Evolutionary conservation across 495 filamentous ascomycete genomes (phyloP).

Genomic region (Hamigera avellanea): DNA sequence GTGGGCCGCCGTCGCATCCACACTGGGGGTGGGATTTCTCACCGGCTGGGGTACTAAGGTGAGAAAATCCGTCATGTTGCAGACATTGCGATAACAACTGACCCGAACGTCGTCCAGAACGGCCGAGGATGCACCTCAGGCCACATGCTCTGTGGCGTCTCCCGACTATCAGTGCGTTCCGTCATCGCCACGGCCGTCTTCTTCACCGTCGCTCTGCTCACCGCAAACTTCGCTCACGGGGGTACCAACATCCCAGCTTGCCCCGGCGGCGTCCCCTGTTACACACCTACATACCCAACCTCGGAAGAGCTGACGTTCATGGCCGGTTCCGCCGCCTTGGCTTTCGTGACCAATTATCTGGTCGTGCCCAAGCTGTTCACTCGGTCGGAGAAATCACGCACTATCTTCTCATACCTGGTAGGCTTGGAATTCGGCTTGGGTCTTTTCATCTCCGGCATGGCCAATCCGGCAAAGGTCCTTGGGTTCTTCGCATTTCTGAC

Average conservation of each 20-base stretch:
- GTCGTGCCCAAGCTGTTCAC: constrained; percentile 15
- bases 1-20: constrained; percentile 21
- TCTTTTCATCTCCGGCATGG: constrained; percentile 43
- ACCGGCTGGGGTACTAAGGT: constrained; percentile 49
- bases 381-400: constrained; percentile 16
- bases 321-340: constrained; percentile 15
- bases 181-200: constrained; percentile 42
- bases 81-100: constrained; percentile 1
- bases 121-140: constrained; percentile 48
- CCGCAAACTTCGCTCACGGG: constrained; percentile 28
- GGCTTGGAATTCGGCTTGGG: constrained; percentile 45
- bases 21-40: constrained; percentile 32
- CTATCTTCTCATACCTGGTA: constrained; percentile 27
- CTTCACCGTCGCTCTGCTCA: constrained; percentile 39
- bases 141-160: constrained; percentile 49
- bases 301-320: constrained; percentile 23
- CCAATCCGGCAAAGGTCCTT: constrained; percentile 39
- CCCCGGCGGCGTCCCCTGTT: constrained; percentile 30
- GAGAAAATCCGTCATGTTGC: background rate
- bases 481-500: constrained; percentile 40
- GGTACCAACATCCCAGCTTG: constrained; percentile 25
- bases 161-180: constrained; percentile 39
- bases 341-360: constrained; percentile 21
- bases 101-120: constrained; percentile 18
- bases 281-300: constrained; percentile 34